Base-by-base conservation (phyloP, 495 filamentous ascomycete species). In the Neurospora sp. region DNA sequence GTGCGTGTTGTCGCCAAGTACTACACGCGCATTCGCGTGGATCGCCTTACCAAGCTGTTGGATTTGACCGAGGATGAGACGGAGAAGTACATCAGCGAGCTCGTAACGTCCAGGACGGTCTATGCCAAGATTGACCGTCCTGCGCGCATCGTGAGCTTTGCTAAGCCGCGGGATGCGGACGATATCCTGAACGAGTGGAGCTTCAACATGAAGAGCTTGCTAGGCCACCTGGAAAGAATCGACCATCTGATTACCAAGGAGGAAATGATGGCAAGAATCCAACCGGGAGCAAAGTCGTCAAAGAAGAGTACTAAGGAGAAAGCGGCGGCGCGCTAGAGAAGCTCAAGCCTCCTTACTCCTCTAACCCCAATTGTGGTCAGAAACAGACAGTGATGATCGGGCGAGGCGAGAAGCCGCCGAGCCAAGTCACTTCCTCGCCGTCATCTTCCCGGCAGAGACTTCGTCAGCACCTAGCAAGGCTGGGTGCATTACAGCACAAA, bases 181-280 rank as follows among this genome's bases (percentile, higher is more conserved):
- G 96, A 99, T 81, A 91, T 97, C 71, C 84, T 99, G 82, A 98
- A 98, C 82, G 96, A 98, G 82, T 99, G 96, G 96, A 97, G 95
- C 82, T 92, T 91, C 77, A 95, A 97, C 80, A 97, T 99, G 96
- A 98, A 97, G 92, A 96, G 91, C 80, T 85, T 99, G 75, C 86
- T 99, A 73, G 96, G 94, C 12, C 83, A 96, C 74, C 79, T 99
- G 81, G 96, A 99, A 86, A 87, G 96, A 66, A 95, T 99, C 75
- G 96, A 98, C 82, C 96, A 99, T 84, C 85, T 99, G 81, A 99
- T 99, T 78, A 98, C 96, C 71, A 99, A 98, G 89, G 96, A 98
- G 86, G 96, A 98, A 87, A 99, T 99, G 96, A 99, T 99, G 96
- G 96, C 96, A 42, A 87, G 95, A 70, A 98, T 98, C 75, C 90